phyloP scores from a whole-genome alignment of 164 flowering plant genomes.

The Stephania cephalantha region DNA sequence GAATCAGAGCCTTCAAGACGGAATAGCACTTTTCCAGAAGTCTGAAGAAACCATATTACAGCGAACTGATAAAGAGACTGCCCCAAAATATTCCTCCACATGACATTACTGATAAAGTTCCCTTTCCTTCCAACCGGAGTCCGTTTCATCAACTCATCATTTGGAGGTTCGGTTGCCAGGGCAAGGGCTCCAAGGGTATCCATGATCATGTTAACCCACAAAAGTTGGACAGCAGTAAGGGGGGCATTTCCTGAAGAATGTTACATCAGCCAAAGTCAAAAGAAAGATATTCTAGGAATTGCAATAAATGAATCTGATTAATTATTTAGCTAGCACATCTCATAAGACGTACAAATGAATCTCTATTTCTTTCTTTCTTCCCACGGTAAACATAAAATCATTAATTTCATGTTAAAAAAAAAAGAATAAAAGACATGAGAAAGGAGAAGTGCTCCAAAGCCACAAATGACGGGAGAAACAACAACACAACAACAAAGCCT shows the following conservation, averaged over 20 bases:
- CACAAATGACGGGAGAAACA: too few species aligned
- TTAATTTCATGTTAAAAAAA: too few species aligned
- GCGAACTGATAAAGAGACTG: slow-evolving; percentile 82
- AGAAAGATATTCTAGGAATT: background rate
- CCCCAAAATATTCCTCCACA: slow-evolving; percentile 96
- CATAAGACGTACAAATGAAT: too few species aligned
- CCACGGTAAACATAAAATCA: too few species aligned
- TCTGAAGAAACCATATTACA: slow-evolving; percentile 79
- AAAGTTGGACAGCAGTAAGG: slow-evolving; percentile 89
- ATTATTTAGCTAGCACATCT: too few species aligned
- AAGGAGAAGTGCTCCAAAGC: too few species aligned
- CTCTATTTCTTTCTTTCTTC: too few species aligned
- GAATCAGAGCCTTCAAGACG: slow-evolving; percentile 58
- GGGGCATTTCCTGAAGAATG: slow-evolving; percentile 68
- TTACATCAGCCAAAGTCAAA: slow-evolving; percentile 4
- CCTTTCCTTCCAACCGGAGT: slow-evolving; percentile 90
- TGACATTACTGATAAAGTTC: slow-evolving; percentile 76
- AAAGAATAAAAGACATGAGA: too few species aligned
- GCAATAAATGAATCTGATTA: background rate
- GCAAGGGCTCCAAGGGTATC: slow-evolving; percentile 97
- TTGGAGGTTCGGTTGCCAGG: slow-evolving; percentile 91
- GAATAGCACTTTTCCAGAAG: slow-evolving; percentile 56
- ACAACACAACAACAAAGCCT: too few species aligned
- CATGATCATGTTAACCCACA: slow-evolving; percentile 99
- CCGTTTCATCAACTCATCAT: slow-evolving; percentile 72